A percentile compares a stretch with the other conserved stretches of the same genome.
These are phyloP conservation scores for Fusarium camptoceras DNA, from an alignment of 2,329 filamentous ascomycete species.

Conservation along the genomic window DNA sequence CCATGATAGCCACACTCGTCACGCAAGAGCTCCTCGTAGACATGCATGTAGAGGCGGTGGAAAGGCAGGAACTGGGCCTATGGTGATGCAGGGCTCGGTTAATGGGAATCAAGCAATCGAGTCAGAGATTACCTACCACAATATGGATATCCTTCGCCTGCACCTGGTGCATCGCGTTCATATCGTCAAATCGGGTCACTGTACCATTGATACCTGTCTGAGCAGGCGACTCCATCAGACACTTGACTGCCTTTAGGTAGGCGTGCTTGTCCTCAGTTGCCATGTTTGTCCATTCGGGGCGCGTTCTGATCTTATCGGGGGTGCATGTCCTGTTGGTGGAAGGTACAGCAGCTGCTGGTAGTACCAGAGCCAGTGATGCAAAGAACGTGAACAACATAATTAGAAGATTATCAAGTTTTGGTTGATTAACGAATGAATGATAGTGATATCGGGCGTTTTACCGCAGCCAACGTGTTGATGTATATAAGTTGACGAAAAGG, in stretches of 20 bases:
- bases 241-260: not conserved
- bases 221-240: not conserved
- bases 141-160: not conserved
- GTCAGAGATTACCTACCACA: not conserved
- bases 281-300: not conserved
- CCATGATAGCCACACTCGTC: not conserved
- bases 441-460: too few species aligned
- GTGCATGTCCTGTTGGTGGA: not conserved
- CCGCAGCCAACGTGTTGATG: too few species aligned
- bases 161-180: not conserved
- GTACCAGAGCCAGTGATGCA: not conserved
- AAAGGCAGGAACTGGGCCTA: not conserved
- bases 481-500: too few species aligned
- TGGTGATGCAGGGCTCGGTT: not conserved
- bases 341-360: not conserved
- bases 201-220: not conserved
- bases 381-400: not conserved
- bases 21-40: not conserved
- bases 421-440: too few species aligned
- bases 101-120: not conserved
- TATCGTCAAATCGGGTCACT: not conserved
- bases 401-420: rapidly evolving
- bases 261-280: not conserved
- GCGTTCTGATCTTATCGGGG: not conserved
- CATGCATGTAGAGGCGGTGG: not conserved